Evolutionary conservation across 2,329 filamentous ascomycete species (phyloP).

Genomic region (Talaromyces sp.): DNA sequence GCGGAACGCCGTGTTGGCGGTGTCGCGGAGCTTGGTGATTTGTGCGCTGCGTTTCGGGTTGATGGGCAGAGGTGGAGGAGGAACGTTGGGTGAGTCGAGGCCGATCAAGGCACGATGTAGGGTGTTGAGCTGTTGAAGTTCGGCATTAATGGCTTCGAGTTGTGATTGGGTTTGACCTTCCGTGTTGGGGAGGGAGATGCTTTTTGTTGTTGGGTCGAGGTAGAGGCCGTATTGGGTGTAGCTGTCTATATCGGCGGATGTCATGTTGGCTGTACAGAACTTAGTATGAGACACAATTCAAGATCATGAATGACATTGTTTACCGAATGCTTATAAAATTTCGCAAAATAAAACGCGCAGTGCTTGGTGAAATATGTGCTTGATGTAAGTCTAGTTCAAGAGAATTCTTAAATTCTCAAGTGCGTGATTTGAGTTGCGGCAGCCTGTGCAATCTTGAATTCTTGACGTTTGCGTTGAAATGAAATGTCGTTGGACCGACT

Average conservation of each 20-base stretch:
- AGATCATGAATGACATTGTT: neutral
- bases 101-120: slow-evolving; percentile 70
- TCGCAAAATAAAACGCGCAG: neutral
- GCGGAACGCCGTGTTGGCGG: slow-evolving; percentile 77
- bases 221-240: slow-evolving; percentile 79
- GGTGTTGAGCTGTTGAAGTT: slow-evolving; percentile 70
- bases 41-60: slow-evolving; percentile 88
- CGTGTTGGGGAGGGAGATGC: slow-evolving; percentile 55
- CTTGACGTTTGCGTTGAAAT: neutral
- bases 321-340: neutral
- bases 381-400: too few species aligned
- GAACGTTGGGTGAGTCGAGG: slow-evolving; percentile 63
- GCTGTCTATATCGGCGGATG: slow-evolving; percentile 27
- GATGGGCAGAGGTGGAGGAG: slow-evolving; percentile 82
- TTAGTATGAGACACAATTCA: neutral
- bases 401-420: too few species aligned
- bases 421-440: neutral
- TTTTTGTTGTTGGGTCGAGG: slow-evolving; percentile 78
- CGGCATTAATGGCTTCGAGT: slow-evolving; percentile 54
- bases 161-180: slow-evolving; percentile 42
- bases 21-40: slow-evolving; percentile 86
- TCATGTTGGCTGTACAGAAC: neutral
- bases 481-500: slow-evolving; percentile 11
- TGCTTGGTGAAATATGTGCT: neutral
- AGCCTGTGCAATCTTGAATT: neutral